Percentiles rank a stretch among this genome's conserved stretches.
phyloP scores from a whole-genome alignment of 1,139 yeast genomes.

The Blastobotrys persicus region DNA sequence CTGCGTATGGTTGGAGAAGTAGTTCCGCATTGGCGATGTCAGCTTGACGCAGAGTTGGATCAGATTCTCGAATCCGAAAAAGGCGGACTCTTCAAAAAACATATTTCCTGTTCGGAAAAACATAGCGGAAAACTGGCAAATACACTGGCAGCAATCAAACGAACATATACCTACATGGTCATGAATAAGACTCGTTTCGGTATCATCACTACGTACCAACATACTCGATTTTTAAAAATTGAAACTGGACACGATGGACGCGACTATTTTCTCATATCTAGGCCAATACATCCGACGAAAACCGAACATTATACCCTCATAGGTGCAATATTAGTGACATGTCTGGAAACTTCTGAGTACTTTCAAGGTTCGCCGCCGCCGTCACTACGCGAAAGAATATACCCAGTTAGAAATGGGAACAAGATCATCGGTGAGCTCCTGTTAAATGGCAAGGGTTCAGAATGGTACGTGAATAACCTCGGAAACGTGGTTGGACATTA shows the following conservation, averaged over 20 bases:
- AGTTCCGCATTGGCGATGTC: slow-evolving; percentile 3
- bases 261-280: background rate
- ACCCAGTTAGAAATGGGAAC: background rate
- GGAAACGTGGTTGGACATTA: slow-evolving; percentile 5
- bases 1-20: background rate
- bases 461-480: background rate
- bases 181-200: slow-evolving; percentile 16
- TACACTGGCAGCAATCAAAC: slow-evolving; percentile 2
- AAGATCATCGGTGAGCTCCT: background rate
- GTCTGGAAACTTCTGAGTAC: background rate
- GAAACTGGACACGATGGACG: slow-evolving; percentile 2
- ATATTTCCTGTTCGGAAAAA: background rate
- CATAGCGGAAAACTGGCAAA: background rate
- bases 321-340: background rate
- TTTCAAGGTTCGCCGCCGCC: background rate
- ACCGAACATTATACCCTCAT: slow-evolving; percentile 1
- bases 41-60: background rate
- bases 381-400: background rate
- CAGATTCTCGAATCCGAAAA: background rate
- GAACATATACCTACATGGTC: slow-evolving; percentile 16
- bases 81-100: background rate
- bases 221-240: slow-evolving; percentile 13
- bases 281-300: background rate
- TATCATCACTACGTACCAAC: slow-evolving; percentile 13
- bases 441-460: background rate